A percentile compares a stretch with the other conserved stretches of the same genome.
Conservation (phyloP, 2,329 filamentous ascomycete species). For the Ophiostoma montium region DNA sequence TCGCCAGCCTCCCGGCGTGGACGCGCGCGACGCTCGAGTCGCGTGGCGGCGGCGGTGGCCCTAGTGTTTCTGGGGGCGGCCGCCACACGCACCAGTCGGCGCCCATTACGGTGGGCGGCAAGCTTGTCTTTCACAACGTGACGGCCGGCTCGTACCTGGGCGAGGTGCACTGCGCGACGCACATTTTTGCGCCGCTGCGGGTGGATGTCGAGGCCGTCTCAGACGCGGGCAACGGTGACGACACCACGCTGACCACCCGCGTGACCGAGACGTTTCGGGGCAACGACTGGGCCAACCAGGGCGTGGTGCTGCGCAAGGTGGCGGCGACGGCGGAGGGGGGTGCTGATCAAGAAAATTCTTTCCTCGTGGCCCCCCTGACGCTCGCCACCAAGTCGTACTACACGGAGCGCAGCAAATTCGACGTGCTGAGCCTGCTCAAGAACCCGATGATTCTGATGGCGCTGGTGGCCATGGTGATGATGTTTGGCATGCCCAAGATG, state of each 20-base stretch:
- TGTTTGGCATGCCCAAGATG: constrained; percentile 87
- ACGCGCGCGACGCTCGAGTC: constrained; percentile 55
- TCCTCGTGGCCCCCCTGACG: constrained; percentile 44
- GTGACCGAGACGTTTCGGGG: constrained; percentile 79
- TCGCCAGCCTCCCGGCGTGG: constrained; percentile 36
- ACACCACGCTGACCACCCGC: constrained; percentile 32
- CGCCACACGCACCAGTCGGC: constrained; percentile 31
- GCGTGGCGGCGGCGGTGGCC: too few relatives aligned
- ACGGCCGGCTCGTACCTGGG: constrained; percentile 63
- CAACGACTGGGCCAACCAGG: constrained; percentile 81
- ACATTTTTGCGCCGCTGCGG: constrained; percentile 64
- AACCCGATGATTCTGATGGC: constrained; percentile 96
- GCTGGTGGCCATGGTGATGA: constrained; percentile 65
- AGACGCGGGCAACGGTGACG: constrained; percentile 13
- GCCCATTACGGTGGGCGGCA: constrained; percentile 52
- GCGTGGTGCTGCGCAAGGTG: constrained; percentile 40
- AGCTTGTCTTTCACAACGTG: constrained; percentile 64
- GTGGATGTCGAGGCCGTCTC: constrained; percentile 46
- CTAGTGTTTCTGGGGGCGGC: too few relatives aligned
- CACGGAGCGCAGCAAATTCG: constrained; percentile 60
- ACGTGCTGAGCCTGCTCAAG: constrained; percentile 68
- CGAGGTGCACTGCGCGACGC: constrained; percentile 62
- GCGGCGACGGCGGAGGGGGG: constrained; percentile 16
- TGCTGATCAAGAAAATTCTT: constrained; percentile 13
- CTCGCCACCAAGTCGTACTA: constrained; percentile 60